A percentile compares a stretch with the other conserved stretches of the same genome.
Evolutionary conservation across 148 eudicot genomes (phyloP).

Genomic region (Gaultheria prostrata): DNA sequence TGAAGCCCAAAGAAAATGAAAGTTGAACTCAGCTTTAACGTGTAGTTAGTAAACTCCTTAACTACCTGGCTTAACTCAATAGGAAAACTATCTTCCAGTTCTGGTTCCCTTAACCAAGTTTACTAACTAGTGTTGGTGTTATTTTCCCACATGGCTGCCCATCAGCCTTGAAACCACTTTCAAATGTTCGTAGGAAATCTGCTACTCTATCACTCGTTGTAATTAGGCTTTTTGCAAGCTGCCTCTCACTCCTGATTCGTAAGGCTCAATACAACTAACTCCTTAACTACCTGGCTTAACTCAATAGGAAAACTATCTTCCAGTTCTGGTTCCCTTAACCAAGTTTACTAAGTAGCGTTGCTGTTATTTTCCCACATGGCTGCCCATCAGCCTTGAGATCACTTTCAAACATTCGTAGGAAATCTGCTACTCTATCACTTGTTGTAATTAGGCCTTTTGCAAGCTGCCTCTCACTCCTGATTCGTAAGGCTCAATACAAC

Average conservation of each 20-base stretch:
- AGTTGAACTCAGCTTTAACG: neutral
- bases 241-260: neutral
- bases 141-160: neutral
- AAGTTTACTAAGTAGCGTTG: neutral
- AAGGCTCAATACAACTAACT: neutral
- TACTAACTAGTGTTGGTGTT: neutral
- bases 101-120: conserved; percentile 6
- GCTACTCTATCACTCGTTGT: neutral
- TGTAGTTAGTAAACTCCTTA: neutral
- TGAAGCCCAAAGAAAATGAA: neutral
- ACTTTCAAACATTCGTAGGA: neutral
- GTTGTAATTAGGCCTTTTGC: neutral
- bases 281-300: neutral
- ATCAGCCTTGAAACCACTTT: neutral
- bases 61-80: neutral
- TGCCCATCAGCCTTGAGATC: neutral
- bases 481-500: neutral
- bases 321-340: neutral
- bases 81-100: neutral
- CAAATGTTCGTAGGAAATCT: no score
- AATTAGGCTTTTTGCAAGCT: neutral
- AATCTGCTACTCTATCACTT: neutral
- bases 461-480: neutral
- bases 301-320: neutral
- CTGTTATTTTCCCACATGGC: neutral